phyloP scores from a whole-genome alignment of 768 basidiomycete species.

The Leucosporidium yakuticum region DNA sequence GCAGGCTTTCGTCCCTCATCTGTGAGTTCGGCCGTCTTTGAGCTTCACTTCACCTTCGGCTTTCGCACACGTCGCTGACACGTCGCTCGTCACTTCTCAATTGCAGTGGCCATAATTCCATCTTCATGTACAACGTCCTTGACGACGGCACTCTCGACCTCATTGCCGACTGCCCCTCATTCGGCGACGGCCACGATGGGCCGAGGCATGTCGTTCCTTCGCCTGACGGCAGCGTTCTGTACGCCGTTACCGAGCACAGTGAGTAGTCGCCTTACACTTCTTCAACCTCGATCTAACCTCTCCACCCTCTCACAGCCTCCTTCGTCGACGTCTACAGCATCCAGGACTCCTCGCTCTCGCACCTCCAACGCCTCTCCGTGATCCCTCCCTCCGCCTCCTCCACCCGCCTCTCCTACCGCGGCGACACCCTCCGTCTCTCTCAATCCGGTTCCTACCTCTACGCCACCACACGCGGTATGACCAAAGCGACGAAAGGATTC shows the following conservation, averaged over 20 bases:
- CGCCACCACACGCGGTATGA: slow-evolving; percentile 39
- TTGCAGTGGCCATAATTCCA: slow-evolving; percentile 35
- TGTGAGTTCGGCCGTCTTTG: slow-evolving; percentile 25
- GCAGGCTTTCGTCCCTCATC: slow-evolving; percentile 38
- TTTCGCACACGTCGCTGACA: neutral
- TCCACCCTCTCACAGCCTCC: slow-evolving; percentile 24
- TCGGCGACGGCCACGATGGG: slow-evolving; percentile 34
- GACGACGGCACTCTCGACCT: slow-evolving; percentile 28
- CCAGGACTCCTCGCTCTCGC: slow-evolving; percentile 14
- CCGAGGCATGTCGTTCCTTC: slow-evolving; percentile 38
- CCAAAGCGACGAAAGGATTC: slow-evolving; percentile 25
- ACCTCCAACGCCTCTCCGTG: slow-evolving; percentile 34
- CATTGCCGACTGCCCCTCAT: slow-evolving; percentile 27
- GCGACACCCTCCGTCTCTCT: slow-evolving; percentile 40
- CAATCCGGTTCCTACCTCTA: slow-evolving; percentile 28
- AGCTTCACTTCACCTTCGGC: neutral
- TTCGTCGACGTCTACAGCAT: slow-evolving; percentile 39
- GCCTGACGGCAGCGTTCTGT: slow-evolving; percentile 32
- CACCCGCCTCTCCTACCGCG: slow-evolving; percentile 34
- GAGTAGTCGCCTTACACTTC: too few relatives aligned
- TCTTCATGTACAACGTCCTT: slow-evolving; percentile 34
- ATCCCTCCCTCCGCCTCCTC: slow-evolving; percentile 20
- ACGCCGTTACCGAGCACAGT: slow-evolving; percentile 41
- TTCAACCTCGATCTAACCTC: neutral
- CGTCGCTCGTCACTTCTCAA: too few relatives aligned